Conservation (phyloP, 78 protist genomes). For the Dictyostelium capitatum region DNA sequence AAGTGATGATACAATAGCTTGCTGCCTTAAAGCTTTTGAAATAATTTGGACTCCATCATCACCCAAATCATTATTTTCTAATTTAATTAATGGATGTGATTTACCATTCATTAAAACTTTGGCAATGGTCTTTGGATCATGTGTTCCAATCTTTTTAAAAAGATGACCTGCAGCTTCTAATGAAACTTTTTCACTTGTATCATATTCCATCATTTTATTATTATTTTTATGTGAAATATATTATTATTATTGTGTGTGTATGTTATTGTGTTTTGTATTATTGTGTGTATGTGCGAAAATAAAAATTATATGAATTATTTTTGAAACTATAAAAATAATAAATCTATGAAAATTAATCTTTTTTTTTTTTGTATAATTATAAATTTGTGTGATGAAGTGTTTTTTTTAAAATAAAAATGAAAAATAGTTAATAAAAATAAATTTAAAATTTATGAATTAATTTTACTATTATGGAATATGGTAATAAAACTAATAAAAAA, state of each 20-base stretch:
- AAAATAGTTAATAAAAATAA: background rate
- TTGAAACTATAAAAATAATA: background rate
- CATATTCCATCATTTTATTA: constrained; percentile 37
- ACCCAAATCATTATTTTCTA: constrained; percentile 51
- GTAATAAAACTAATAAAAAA: no score
- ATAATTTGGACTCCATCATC: constrained; percentile 38
- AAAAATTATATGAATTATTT: background rate
- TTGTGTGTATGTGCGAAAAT: background rate
- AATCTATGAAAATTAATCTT: background rate
- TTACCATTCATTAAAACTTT: constrained; percentile 64
- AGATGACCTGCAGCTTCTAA: constrained; percentile 79
- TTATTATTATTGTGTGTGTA: background rate
- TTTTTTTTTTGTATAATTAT: background rate
- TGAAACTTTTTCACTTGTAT: constrained; percentile 33
- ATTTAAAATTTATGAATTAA: background rate
- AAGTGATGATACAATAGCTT: constrained; percentile 48
- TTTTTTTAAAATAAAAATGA: background rate
- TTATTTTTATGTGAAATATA: background rate
- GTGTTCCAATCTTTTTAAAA: constrained; percentile 60
- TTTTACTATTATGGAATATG: no score
- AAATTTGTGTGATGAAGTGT: background rate
- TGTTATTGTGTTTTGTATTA: background rate
- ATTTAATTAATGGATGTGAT: constrained; percentile 57
- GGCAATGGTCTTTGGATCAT: constrained; percentile 55
- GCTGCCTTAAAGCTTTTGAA: constrained; percentile 44